A percentile compares a stretch with the other conserved stretches of the same genome.
These are phyloP conservation scores for Phytophthora tentaculata DNA, from an alignment of 352 stramenopile genomes.

Conservation along the genomic window DNA sequence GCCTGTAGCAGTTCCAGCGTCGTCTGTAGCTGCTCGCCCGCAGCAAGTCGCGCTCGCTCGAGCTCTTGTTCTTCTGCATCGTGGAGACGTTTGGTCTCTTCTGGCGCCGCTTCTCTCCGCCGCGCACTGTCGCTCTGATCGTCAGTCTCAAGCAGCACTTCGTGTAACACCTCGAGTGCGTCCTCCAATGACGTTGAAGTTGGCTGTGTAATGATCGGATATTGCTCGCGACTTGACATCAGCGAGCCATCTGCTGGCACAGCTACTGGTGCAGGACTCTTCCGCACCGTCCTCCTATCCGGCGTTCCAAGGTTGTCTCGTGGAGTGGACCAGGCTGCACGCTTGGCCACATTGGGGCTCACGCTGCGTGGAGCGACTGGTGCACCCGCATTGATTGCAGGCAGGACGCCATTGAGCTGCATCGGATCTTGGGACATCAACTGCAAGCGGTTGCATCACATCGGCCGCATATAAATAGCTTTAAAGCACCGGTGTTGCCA, in stretches of 20 bases:
- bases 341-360: constrained; percentile 39
- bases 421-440: constrained; percentile 7
- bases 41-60: constrained; percentile 31
- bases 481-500: not conserved
- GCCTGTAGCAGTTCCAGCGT: constrained; percentile 37
- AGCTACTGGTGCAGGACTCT: not conserved
- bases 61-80: constrained; percentile 22
- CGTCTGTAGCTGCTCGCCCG: constrained; percentile 35
- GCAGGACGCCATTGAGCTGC: constrained; percentile 3
- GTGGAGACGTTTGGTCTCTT: constrained; percentile 18
- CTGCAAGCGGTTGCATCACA: constrained; percentile 4
- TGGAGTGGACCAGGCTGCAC: constrained; percentile 32
- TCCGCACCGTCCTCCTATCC: constrained; percentile 5
- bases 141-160: constrained; percentile 27
- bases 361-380: constrained; percentile 6
- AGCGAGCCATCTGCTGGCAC: constrained; percentile 7
- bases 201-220: not conserved
- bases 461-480: constrained; percentile 24
- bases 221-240: constrained; percentile 11
- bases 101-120: constrained; percentile 17
- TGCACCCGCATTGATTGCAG: constrained; percentile 9
- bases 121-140: constrained; percentile 24
- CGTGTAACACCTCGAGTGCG: constrained; percentile 36
- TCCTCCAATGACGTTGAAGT: constrained; percentile 29
- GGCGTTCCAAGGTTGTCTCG: constrained; percentile 9